Conservation (phyloP, 1,284 basidiomycete species). For the Vanrija humicola region DNA sequence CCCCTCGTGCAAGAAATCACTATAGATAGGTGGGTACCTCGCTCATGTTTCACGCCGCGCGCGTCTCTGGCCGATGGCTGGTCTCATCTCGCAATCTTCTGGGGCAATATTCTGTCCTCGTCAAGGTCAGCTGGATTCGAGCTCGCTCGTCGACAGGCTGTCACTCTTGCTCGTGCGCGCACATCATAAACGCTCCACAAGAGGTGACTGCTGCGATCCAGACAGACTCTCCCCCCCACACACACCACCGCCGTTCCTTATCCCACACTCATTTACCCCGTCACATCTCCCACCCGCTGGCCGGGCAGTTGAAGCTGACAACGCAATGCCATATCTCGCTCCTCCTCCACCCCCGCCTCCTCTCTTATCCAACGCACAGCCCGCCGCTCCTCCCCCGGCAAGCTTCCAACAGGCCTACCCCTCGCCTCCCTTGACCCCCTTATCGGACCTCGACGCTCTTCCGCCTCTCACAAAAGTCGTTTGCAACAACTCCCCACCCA, state of each 20-base stretch:
- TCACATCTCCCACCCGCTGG: background rate
- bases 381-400: background rate
- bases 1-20: too few species aligned
- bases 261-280: background rate
- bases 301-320: background rate
- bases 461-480: background rate
- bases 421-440: too few species aligned
- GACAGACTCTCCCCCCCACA: background rate
- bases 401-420: background rate
- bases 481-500: background rate
- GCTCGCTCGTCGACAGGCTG: too few species aligned
- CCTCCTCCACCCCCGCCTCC: background rate
- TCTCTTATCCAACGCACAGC: background rate
- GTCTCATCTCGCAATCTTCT: too few species aligned
- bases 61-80: background rate
- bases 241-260: background rate
- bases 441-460: background rate
- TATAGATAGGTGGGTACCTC: too few species aligned
- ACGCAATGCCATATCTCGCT: background rate
- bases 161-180: too few species aligned
- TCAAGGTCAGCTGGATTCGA: background rate
- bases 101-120: background rate
- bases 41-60: background rate
- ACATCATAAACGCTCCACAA: background rate
- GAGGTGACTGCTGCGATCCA: background rate